Percentiles rank a stretch among this genome's conserved stretches.
phyloP scores from a whole-genome alignment of 2,329 filamentous ascomycete species.

The Chrysoporthe cubensis region DNA sequence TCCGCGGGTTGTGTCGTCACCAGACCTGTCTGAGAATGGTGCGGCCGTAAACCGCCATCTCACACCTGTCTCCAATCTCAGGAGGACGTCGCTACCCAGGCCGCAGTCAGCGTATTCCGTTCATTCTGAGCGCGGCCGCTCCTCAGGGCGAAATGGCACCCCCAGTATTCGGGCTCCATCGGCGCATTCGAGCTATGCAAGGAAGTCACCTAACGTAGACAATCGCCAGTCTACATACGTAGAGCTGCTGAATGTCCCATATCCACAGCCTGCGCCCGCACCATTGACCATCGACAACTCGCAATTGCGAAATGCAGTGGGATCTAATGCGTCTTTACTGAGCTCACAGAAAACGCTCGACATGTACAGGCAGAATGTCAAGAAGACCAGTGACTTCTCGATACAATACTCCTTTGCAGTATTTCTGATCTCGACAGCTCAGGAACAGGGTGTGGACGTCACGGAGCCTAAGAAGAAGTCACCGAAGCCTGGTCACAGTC shows the following conservation, averaged over 20 bases:
- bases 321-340: conserved; percentile 87
- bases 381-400: conserved; percentile 89
- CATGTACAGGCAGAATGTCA: conserved; percentile 96
- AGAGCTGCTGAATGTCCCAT: conserved; percentile 69
- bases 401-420: conserved; percentile 97
- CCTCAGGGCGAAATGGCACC: conserved; percentile 51
- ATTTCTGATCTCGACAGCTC: conserved; percentile 87
- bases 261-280: conserved; percentile 75
- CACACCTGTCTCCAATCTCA: conserved; percentile 59
- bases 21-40: conserved; percentile 56
- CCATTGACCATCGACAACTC: conserved; percentile 79
- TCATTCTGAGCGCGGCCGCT: conserved; percentile 73
- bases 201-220: conserved; percentile 54
- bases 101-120: conserved; percentile 79
- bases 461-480: conserved; percentile 50
- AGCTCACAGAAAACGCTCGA: conserved; percentile 93
- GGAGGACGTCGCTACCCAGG: conserved; percentile 64
- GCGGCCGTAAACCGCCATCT: conserved; percentile 63
- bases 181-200: conserved; percentile 46
- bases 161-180: conserved; percentile 53
- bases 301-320: conserved; percentile 76
- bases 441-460: conserved; percentile 69
- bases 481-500: conserved; percentile 51
- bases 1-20: conserved; percentile 52
- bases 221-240: conserved; percentile 57